Base-by-base conservation (phyloP, 192 early-diverging fungal species). In the Rhizophagus sp. region DNA sequence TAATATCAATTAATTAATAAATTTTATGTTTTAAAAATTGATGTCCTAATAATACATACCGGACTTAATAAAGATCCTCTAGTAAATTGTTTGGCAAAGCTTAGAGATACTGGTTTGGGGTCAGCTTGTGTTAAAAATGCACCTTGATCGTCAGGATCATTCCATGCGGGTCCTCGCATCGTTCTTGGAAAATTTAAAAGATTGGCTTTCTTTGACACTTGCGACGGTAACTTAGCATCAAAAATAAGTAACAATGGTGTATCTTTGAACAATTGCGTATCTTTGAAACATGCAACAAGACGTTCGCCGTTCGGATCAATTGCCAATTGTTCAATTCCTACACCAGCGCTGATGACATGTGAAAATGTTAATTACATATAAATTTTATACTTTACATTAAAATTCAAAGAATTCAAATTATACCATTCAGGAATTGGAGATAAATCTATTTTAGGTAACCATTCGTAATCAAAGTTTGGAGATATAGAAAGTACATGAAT, bases 241-340 rank as follows among this genome's bases (percentile, higher is more conserved):
- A 61, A 70, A 3, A 62, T 27, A 10, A 66, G 52, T 22, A 79
- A 22, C 7, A 52, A 70, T 70, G 10, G 17, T 10, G 44, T 79
- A 50, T 79, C 67, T 24, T 71, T 22, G n/a, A 57, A 70, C 15
- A 52, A 70, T 70, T 15, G 30, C 2, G 44, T 71, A 50, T 79
- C 52, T 24, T 71, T 22, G n/a, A 57, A 70, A 79, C 52, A 61
- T 30, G 36, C 67, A 4, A 61, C 50, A 24, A 79, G 67, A 39
- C 78, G 39, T 71, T 79, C 50, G 3, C 78, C 68, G 17, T 30
- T 79, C 27, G 67, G 67, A 70, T 79, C 78, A 67, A 79, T 70
- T 22, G 39, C 65, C 30, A 79, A 41, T 24, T 47, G 33, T 6
- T 62, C 30, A 3, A 79, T 49, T 13, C 19, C 25, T 30, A 34